Conservation (phyloP, 2,329 filamentous ascomycete species). For the Pleurostoma richardsiae region DNA sequence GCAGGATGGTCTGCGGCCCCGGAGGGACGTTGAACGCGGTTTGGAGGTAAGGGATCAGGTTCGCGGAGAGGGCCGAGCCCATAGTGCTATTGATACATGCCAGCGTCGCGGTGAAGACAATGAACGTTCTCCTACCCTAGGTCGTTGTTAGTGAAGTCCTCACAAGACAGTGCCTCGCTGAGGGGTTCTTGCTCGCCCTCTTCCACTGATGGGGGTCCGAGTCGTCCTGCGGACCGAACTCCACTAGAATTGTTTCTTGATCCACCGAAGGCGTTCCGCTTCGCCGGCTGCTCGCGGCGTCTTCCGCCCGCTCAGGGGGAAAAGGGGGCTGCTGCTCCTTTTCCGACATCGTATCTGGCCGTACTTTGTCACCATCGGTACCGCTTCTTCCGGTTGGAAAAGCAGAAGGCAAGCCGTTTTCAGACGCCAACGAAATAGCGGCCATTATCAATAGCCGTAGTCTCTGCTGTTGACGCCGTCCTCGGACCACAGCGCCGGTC, state of each 20-base stretch:
- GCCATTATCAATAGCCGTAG: no score
- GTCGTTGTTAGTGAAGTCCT: neutral
- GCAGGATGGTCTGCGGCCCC: constrained; percentile 14
- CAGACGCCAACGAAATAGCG: no score
- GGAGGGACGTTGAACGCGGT: constrained; percentile 10
- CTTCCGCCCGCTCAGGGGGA: no score
- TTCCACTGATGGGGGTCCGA: neutral
- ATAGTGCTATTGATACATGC: constrained; percentile 15
- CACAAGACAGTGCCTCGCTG: neutral
- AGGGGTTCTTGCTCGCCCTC: neutral
- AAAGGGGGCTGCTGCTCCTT: no score
- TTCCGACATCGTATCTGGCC: no score
- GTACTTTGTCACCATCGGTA: no score
- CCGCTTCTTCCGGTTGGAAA: no score
- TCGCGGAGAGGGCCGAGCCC: constrained; percentile 16
- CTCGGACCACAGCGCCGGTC: no score
- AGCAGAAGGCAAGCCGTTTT: no score
- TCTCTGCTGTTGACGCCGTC: no score
- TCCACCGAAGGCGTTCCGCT: no score
- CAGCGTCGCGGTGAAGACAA: constrained; percentile 13
- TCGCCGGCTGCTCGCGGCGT: no score
- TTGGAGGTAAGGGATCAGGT: constrained; percentile 13
- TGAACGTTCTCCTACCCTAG: constrained; percentile 13
- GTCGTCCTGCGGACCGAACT: neutral
- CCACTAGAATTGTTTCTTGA: neutral